A percentile compares a stretch with the other conserved stretches of the same genome.
Conservation (phyloP, 208 protist species). For the Trypanosomatidae sp. region DNA sequence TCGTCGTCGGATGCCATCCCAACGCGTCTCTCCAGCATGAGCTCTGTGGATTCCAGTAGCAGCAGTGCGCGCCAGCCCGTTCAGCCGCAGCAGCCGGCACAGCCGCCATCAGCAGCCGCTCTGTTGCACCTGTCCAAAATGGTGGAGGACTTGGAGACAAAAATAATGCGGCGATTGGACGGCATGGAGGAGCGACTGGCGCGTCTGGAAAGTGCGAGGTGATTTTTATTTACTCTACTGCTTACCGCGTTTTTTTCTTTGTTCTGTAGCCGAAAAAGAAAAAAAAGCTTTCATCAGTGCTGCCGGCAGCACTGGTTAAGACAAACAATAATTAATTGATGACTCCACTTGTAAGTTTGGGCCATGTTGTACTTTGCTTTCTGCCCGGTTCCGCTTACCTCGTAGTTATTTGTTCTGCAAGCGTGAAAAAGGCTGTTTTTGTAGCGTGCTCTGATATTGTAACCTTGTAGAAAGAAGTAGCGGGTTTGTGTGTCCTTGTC, state of each 20-base stretch:
- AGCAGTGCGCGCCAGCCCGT: constrained; percentile 23
- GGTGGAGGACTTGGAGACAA: constrained; percentile 32
- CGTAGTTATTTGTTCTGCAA: too few relatives aligned
- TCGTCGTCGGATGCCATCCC: constrained; percentile 47
- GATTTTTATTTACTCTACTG: background rate
- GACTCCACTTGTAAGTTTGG: too few relatives aligned
- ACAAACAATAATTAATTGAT: too few relatives aligned
- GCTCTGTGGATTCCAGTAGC: constrained; percentile 16
- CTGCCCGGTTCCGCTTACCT: too few relatives aligned
- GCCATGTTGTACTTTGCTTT: too few relatives aligned
- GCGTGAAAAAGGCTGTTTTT: too few relatives aligned
- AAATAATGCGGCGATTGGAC: too few relatives aligned
- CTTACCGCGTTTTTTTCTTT: background rate
- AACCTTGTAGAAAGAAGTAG: too few relatives aligned
- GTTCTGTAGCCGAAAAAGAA: background rate
- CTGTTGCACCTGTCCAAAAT: constrained; percentile 30
- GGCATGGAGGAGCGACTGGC: constrained; percentile 31
- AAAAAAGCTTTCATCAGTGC: background rate
- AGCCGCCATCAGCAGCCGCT: too few relatives aligned
- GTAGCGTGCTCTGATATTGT: too few relatives aligned
- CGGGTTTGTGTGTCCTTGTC: too few relatives aligned
- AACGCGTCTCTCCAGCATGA: constrained; percentile 45
- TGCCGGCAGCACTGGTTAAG: too few relatives aligned
- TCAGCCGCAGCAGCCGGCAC: constrained; percentile 35
- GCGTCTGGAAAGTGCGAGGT: constrained; percentile 19